A percentile compares a stretch with the other conserved stretches of the same genome.
phyloP scores from a whole-genome alignment of 176 grass and related monocot species.

The Aegilops umbellulata region DNA sequence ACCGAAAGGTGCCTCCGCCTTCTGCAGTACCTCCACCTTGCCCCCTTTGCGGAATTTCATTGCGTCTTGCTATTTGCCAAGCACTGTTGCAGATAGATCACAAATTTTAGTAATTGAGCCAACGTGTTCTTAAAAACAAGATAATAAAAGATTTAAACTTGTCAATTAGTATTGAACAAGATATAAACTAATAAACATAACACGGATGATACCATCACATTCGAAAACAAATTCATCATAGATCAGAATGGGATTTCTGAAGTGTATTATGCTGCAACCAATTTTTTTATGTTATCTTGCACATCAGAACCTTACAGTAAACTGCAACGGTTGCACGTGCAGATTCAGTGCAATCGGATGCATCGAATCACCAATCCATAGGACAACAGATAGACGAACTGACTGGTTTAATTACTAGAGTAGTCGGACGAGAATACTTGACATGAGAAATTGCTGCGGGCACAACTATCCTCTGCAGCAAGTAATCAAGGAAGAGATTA shows the following conservation, averaged over 20 bases:
- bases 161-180: neutral
- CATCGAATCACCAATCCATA: neutral
- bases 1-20: constrained; percentile 43
- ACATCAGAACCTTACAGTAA: neutral
- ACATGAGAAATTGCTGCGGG: neutral
- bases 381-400: neutral
- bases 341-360: neutral
- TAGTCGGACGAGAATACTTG: neutral
- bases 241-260: neutral
- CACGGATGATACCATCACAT: neutral
- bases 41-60: constrained; percentile 70
- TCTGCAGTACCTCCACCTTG: constrained; percentile 65
- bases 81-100: constrained; percentile 9
- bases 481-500: neutral
- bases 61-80: neutral
- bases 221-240: neutral
- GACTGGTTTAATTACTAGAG: neutral
- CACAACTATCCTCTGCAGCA: neutral
- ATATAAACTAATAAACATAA: neutral
- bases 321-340: neutral
- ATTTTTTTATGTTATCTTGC: neutral
- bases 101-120: constrained; percentile 13
- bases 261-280: neutral
- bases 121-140: neutral
- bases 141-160: neutral